Percentiles rank a stretch among this genome's conserved stretches.
These are phyloP conservation scores for Cercospora sojina DNA, from an alignment of 2,329 filamentous ascomycete genomes.

Conservation along the genomic window DNA sequence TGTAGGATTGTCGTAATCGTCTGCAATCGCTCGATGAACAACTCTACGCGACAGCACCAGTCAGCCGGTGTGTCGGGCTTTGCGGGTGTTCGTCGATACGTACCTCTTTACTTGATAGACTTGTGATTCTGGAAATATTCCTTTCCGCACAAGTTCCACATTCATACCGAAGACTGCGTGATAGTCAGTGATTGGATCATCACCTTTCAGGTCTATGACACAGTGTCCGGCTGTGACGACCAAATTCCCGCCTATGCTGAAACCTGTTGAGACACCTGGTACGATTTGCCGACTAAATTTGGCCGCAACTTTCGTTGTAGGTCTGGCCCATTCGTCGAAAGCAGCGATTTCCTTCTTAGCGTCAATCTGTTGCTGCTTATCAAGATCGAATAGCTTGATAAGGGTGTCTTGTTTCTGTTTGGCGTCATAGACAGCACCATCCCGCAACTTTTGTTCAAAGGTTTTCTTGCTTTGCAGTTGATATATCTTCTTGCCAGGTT, in stretches of 20 bases:
- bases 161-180: neutral
- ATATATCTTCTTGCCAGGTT: too few species aligned
- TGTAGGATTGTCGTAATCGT: neutral
- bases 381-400: neutral
- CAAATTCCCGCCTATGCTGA: neutral
- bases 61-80: neutral
- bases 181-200: neutral
- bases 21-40: neutral
- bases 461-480: too few species aligned
- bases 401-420: neutral
- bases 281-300: neutral
- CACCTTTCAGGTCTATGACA: neutral
- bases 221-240: neutral
- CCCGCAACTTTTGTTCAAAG: too few species aligned
- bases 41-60: neutral
- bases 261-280: neutral
- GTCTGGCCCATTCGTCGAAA: neutral
- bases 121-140: neutral
- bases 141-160: neutral
- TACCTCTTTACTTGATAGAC: neutral
- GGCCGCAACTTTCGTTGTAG: neutral
- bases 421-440: neutral
- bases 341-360: neutral
- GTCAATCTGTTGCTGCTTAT: neutral
- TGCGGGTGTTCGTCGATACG: too few species aligned